Percentiles rank a stretch among this genome's conserved stretches.
Conservation (phyloP, 495 filamentous ascomycete species). For the Penicillium alfredii region DNA sequence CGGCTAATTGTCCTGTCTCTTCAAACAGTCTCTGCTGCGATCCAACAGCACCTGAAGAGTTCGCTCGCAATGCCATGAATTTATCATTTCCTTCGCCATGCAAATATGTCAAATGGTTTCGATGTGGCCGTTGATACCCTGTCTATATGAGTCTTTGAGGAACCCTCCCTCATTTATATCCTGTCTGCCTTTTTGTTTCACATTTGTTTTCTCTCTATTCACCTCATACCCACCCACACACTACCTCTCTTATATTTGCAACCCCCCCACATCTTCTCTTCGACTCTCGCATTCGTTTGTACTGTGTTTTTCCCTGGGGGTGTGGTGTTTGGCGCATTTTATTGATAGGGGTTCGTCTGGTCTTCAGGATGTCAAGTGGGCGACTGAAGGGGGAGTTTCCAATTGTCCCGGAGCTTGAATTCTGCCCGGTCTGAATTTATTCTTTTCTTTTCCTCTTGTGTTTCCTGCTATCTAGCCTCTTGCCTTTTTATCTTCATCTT, state of each 20-base stretch:
- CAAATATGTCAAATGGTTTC: slow-evolving; percentile 18
- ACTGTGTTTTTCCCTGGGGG: slow-evolving; percentile 2
- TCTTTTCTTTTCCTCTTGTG: slow-evolving; percentile 1
- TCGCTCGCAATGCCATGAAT: no score
- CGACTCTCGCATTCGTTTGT: slow-evolving; percentile 21
- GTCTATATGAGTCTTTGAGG: slow-evolving; percentile 24
- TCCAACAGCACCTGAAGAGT: slow-evolving; percentile 38
- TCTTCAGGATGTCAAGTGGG: slow-evolving; percentile 20
- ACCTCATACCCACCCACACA: slow-evolving; percentile 1
- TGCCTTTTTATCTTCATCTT: slow-evolving; percentile 4
- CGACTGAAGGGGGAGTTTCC: slow-evolving; percentile 24
- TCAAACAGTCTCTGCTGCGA: slow-evolving; percentile 29
- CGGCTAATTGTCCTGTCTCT: slow-evolving; percentile 11
- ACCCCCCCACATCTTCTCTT: slow-evolving; percentile 6
- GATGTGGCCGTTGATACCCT: slow-evolving; percentile 26
- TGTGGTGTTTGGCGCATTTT: slow-evolving; percentile 24
- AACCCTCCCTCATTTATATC: slow-evolving; percentile 5
- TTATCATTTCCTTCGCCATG: slow-evolving; percentile 11
- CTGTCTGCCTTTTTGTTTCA: slow-evolving; percentile 11
- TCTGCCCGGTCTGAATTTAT: background rate
- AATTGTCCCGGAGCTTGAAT: slow-evolving; percentile 13
- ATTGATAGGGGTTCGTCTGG: slow-evolving; percentile 8
- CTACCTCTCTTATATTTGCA: slow-evolving; percentile 2
- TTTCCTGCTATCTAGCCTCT: background rate
- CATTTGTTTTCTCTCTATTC: background rate